These are phyloP conservation scores for Penicillium corylophilum DNA, from an alignment of 2,329 filamentous ascomycete genomes.

Conservation along the genomic window DNA sequence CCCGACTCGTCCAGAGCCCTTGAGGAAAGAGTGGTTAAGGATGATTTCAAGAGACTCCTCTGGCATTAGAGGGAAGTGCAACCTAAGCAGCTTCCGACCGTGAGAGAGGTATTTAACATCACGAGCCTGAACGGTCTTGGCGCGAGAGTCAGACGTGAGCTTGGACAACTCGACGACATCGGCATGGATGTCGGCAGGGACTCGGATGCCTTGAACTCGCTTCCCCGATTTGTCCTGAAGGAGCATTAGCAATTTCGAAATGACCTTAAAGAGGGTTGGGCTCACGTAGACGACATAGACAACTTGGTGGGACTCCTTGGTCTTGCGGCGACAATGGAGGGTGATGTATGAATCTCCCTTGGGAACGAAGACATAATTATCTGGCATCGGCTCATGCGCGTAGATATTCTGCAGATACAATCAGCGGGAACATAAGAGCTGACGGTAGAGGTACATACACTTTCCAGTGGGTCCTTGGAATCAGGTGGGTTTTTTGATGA, in stretches of 20 bases:
- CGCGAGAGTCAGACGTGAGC: constrained; percentile 42
- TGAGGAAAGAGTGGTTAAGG: constrained; percentile 42
- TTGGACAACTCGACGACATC: constrained; percentile 40
- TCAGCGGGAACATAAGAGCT: constrained; percentile 3
- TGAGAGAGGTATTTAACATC: constrained; percentile 32
- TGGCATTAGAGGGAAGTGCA: constrained; percentile 42
- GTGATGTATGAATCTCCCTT: constrained; percentile 47
- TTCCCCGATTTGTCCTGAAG: constrained; percentile 31
- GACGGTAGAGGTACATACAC: constrained; percentile 19
- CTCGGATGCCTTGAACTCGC: constrained; percentile 43
- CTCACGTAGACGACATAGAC: constrained; percentile 43
- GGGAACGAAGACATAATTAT: constrained; percentile 41
- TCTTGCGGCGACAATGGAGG: constrained; percentile 40
- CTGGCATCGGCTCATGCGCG: constrained; percentile 26
- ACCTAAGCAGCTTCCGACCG: constrained; percentile 26
- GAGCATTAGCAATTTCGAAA: background rate
- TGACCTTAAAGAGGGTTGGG: background rate
- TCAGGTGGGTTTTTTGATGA: constrained; percentile 14
- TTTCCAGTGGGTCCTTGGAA: constrained; percentile 28
- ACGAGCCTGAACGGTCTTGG: constrained; percentile 38
- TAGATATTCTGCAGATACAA: constrained; percentile 31
- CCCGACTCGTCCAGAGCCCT: constrained; percentile 43
- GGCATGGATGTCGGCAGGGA: constrained; percentile 40
- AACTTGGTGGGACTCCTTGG: constrained; percentile 29
- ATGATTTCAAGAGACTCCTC: constrained; percentile 30